These are phyloP conservation scores for Serendipita sp. DNA, from an alignment of 768 basidiomycete species.

Conservation along the genomic window DNA sequence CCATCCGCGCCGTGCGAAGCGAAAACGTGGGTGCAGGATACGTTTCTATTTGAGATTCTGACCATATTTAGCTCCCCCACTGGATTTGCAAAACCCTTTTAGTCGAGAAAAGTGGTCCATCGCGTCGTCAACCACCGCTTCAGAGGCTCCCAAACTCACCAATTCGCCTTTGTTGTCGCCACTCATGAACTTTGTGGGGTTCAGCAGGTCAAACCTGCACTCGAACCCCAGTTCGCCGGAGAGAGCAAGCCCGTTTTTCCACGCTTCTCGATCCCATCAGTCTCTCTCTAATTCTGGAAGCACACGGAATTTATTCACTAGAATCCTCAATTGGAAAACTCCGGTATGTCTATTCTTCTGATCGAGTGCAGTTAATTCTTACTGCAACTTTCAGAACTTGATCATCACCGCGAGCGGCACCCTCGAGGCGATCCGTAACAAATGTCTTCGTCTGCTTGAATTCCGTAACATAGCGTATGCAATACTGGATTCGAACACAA, in stretches of 20 bases:
- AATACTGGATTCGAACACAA: too few species aligned
- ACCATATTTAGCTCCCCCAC: neutral
- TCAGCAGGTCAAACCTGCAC: slow-evolving; percentile 20
- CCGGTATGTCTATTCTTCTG: slow-evolving; percentile 21
- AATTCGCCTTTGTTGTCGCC: neutral
- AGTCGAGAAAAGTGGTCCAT: neutral
- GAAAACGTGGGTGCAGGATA: neutral
- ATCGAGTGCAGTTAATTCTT: too few species aligned
- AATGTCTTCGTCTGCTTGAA: too few species aligned
- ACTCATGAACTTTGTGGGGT: neutral
- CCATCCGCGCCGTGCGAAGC: neutral
- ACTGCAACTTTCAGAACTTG: too few species aligned
- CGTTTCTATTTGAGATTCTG: neutral
- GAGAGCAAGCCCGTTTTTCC: slow-evolving; percentile 23
- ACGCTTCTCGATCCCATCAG: slow-evolving; percentile 16
- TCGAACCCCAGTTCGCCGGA: slow-evolving; percentile 24
- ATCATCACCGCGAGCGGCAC: too few species aligned
- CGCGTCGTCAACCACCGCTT: neutral
- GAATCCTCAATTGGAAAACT: slow-evolving; percentile 82
- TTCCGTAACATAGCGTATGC: too few species aligned
- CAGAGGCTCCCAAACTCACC: neutral
- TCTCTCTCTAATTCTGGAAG: neutral
- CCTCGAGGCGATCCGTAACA: too few species aligned
- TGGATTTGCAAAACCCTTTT: neutral
- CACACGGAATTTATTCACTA: slow-evolving; percentile 79